A percentile compares a stretch with the other conserved stretches of the same genome.
Evolutionary conservation across 2,329 filamentous ascomycete species (phyloP).

Genomic region (Akanthomyces lecanii): DNA sequence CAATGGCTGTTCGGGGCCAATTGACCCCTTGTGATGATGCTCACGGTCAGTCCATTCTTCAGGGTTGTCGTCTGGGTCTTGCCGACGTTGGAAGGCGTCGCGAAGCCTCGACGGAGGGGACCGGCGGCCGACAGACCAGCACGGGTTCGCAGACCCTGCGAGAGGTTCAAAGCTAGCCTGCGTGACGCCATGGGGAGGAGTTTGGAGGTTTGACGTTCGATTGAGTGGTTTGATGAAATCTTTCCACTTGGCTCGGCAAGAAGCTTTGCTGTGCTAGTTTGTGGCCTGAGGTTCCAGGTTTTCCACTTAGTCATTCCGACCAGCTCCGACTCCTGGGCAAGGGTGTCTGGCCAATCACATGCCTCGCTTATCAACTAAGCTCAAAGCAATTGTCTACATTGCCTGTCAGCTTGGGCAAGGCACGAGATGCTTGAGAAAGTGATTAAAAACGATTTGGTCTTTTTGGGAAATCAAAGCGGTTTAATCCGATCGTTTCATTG

Average conservation of each 20-base stretch:
- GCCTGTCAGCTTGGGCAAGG: neutral
- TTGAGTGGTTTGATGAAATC: slow-evolving; percentile 56
- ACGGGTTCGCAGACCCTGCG: slow-evolving; percentile 84
- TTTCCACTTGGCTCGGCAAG: slow-evolving; percentile 42
- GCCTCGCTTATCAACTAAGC: slow-evolving; percentile 12
- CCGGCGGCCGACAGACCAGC: slow-evolving; percentile 74
- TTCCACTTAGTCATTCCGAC: slow-evolving; percentile 37
- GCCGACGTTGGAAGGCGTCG: slow-evolving; percentile 74
- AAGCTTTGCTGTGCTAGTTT: slow-evolving; percentile 44
- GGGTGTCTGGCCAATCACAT: slow-evolving; percentile 32
- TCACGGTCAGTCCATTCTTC: slow-evolving; percentile 94
- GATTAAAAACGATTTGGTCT: neutral
- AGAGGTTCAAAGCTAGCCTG: slow-evolving; percentile 92
- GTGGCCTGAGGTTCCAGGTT: slow-evolving; percentile 41
- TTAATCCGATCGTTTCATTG: neutral
- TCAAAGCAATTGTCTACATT: slow-evolving; percentile 3
- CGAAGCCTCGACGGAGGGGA: slow-evolving; percentile 80
- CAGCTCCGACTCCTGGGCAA: slow-evolving; percentile 37
- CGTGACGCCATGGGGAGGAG: slow-evolving; percentile 81
- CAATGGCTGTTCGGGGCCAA: slow-evolving; percentile 30
- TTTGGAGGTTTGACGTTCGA: slow-evolving; percentile 45
- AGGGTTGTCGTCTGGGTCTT: slow-evolving; percentile 96
- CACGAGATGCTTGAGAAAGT: neutral
- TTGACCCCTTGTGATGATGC: slow-evolving; percentile 34
- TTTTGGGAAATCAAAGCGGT: neutral